These are phyloP conservation scores for Ceriops zippeliana DNA, from an alignment of 345 rosid genomes.

Conservation along the genomic window DNA sequence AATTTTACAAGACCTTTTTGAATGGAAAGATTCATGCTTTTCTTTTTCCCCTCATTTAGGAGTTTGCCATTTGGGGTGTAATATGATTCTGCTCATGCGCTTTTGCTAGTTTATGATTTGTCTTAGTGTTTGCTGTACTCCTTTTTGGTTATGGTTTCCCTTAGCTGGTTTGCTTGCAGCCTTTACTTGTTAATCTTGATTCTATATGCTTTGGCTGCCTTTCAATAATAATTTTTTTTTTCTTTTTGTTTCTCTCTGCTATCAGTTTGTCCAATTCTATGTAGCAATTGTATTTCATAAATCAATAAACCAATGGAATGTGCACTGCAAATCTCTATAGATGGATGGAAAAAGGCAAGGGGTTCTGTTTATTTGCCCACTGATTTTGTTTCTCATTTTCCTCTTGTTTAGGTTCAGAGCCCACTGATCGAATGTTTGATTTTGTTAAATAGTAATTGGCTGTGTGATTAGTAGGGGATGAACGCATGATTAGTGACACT, in stretches of 20 bases:
- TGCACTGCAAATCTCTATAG: constrained; percentile 22
- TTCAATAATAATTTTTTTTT: not conserved
- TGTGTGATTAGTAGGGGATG: constrained; percentile 53
- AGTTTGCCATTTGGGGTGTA: not conserved
- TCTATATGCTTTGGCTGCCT: too few species aligned
- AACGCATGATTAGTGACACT: constrained; percentile 50
- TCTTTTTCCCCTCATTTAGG: constrained; percentile 1
- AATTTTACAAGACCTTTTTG: not conserved
- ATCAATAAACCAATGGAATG: constrained; percentile 6
- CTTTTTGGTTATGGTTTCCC: not conserved
- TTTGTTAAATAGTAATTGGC: constrained; percentile 30
- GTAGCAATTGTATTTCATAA: not conserved
- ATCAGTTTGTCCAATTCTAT: constrained; percentile 4
- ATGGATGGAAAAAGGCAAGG: constrained; percentile 8
- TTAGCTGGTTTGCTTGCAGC: constrained; percentile 4
- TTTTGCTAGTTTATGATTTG: not conserved
- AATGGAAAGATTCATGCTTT: not conserved
- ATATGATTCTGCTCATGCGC: not conserved
- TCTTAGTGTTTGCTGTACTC: not conserved
- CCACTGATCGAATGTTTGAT: constrained; percentile 31
- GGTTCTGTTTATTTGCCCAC: constrained; percentile 8
- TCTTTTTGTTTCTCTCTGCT: not conserved
- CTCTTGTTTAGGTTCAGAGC: constrained; percentile 37
- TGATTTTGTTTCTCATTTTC: constrained; percentile 7
- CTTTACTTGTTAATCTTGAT: not conserved